Base-by-base conservation (phyloP, 768 basidiomycete genomes). In the Wakefieldia striispora region DNA sequence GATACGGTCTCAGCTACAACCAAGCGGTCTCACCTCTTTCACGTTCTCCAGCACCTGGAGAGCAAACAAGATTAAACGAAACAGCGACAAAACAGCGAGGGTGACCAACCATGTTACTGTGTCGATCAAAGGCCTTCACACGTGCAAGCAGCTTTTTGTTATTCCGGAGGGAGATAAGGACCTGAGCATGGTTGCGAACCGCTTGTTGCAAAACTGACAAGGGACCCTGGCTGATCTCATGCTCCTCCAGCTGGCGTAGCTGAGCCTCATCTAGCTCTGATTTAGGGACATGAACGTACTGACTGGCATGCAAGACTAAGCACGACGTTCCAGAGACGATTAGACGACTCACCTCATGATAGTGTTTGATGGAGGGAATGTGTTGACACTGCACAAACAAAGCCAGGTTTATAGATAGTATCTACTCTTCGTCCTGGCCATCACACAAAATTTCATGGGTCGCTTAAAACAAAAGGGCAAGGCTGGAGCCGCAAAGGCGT, bases 191-290 rank as follows among this genome's bases (percentile, higher is more conserved):
- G 70, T 97, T 95, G 70, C 97, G 81, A 59, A 99, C 97, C 27
- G 95, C 91, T 70, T 97, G 94, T 70, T 99, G 97, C 45, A 97
- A 78, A 43, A 97, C 94, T 35, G 93, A 95, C 67, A 97, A 72
- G 20, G 94, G 94, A n/a, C 93, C 95, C 71, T 97, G 95, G 50
- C 91, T 93, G 71, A 98, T 97, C 73, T 98, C 94, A 66, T 97
- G 94, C 70, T 99, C 97, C 71, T 98, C 95, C 52, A 99, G 76
- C 62, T 93, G 89, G 49, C 93, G 88, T 42, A 98, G 78, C 73
- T 98, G 94, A 10, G 92, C 91, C 70, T 98, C 97, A 67, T 97
- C 94, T 49, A 98, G 79, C 75, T 98, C 97, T 36, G 95, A 97
- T 69, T 95, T 97, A 47, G 94, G 91, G 50, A 94, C 87, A 68